These are phyloP conservation scores for Phialophora macrospora DNA, from an alignment of 2,329 filamentous ascomycete genomes.

Conservation along the genomic window DNA sequence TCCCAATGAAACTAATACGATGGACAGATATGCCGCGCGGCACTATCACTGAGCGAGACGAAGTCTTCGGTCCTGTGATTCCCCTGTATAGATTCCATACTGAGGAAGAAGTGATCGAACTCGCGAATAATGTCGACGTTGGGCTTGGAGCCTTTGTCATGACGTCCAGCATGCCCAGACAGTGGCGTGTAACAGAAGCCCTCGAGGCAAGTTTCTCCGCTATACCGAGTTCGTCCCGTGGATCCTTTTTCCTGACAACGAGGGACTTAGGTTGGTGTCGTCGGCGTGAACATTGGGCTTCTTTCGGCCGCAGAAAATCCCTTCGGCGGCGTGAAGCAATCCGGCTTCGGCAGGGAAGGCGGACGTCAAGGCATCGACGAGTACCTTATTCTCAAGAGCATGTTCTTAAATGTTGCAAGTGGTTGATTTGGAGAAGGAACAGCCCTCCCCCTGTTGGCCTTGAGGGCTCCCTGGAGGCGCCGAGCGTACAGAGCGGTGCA, in stretches of 20 bases:
- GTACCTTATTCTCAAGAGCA: conserved; percentile 72
- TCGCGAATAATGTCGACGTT: conserved; percentile 59
- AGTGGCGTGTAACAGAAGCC: conserved; percentile 56
- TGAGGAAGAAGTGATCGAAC: conserved; percentile 63
- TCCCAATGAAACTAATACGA: too few species aligned
- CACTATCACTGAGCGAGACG: conserved; percentile 47
- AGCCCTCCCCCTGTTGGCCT: too few species aligned
- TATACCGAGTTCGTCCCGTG: too few species aligned
- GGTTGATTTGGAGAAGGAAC: too few species aligned
- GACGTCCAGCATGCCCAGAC: conserved; percentile 56
- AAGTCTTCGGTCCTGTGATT: conserved; percentile 60
- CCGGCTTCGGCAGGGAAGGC: conserved; percentile 29
- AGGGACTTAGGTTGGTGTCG: too few species aligned
- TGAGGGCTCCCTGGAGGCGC: too few species aligned
- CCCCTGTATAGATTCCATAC: conserved; percentile 50
- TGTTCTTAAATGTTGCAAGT: not conserved
- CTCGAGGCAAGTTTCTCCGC: too few species aligned
- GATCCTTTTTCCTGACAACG: too few species aligned
- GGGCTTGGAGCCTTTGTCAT: conserved; percentile 65
- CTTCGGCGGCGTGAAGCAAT: conserved; percentile 41
- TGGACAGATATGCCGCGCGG: too few species aligned
- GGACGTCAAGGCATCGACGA: conserved; percentile 62
- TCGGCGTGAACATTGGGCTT: conserved; percentile 45
- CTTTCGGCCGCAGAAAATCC: conserved; percentile 55
- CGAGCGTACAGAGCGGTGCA: too few species aligned